These are phyloP conservation scores for Xerocomus nothofagi DNA, from an alignment of 1,284 basidiomycete genomes.

Conservation along the genomic window DNA sequence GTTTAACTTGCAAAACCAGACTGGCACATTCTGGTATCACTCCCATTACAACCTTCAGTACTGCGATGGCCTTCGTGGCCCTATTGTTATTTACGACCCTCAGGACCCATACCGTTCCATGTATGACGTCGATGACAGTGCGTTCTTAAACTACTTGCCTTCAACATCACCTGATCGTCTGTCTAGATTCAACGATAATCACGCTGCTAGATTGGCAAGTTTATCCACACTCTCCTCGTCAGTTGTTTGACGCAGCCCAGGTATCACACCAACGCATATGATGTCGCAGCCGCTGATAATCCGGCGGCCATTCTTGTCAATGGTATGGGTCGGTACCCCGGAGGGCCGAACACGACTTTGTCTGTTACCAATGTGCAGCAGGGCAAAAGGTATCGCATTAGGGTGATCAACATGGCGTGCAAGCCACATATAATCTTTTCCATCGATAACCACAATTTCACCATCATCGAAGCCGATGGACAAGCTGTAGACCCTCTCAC, in stretches of 20 bases:
- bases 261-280: conserved; percentile 33
- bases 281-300: conserved; percentile 13
- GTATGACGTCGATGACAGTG: conserved; percentile 39
- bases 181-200: conserved; percentile 39
- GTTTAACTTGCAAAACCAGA: conserved; percentile 34
- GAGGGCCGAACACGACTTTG: conserved; percentile 37
- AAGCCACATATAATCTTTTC: conserved; percentile 42
- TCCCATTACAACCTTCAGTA: conserved; percentile 41
- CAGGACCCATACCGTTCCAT: conserved; percentile 31
- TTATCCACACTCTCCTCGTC: background rate
- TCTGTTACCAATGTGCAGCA: conserved; percentile 36
- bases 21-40: conserved; percentile 49
- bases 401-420: conserved; percentile 43
- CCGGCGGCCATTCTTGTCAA: conserved; percentile 49
- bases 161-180: conserved; percentile 12
- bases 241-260: conserved; percentile 22
- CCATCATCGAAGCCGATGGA: conserved; percentile 45
- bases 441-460: conserved; percentile 41
- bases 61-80: conserved; percentile 32
- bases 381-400: conserved; percentile 41
- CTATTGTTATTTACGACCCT: conserved; percentile 37
- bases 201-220: conserved; percentile 40
- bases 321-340: conserved; percentile 44
- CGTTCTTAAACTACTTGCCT: conserved; percentile 5
- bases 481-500: conserved; percentile 33